Percentiles rank a stretch among this genome's conserved stretches.
Conservation (phyloP, 2,329 filamentous ascomycete species). For the Aspergillus japonicus region DNA sequence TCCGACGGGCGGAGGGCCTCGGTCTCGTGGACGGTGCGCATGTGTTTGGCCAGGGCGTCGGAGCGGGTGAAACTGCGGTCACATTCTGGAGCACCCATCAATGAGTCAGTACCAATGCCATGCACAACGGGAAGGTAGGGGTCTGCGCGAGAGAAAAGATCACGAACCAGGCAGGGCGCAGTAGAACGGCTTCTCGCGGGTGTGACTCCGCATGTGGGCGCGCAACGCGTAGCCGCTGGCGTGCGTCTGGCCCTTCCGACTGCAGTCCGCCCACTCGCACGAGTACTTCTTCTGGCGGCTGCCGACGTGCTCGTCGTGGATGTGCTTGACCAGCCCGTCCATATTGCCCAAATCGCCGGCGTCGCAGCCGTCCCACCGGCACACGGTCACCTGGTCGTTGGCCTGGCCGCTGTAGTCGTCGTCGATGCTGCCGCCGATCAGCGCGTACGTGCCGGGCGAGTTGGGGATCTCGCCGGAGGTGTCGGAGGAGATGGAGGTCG, state of each 20-base stretch:
- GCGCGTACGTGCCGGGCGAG: slow-evolving; percentile 57
- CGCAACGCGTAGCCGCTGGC: slow-evolving; percentile 94
- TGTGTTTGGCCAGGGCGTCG: slow-evolving; percentile 94
- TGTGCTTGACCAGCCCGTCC: slow-evolving; percentile 77
- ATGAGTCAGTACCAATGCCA: neutral
- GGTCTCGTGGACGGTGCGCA: slow-evolving; percentile 97
- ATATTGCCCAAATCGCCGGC: slow-evolving; percentile 73
- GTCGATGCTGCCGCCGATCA: slow-evolving; percentile 43
- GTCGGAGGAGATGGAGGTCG: slow-evolving; percentile 80
- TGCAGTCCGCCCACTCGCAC: slow-evolving; percentile 95
- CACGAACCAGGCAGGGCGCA: slow-evolving; percentile 82
- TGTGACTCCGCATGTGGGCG: slow-evolving; percentile 97
- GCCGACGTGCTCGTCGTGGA: slow-evolving; percentile 92
- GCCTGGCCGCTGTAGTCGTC: slow-evolving; percentile 68
- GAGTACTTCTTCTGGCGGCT: slow-evolving; percentile 93
- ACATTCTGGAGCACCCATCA: slow-evolving; percentile 64
- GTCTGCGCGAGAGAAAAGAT: too few relatives aligned
- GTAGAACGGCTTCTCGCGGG: slow-evolving; percentile 96
- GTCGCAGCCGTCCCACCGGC: slow-evolving; percentile 73
- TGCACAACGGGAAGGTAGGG: neutral
- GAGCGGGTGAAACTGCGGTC: slow-evolving; percentile 95
- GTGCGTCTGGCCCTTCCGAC: slow-evolving; percentile 83
- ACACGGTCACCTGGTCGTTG: slow-evolving; percentile 74
- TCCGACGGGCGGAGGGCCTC: slow-evolving; percentile 77
- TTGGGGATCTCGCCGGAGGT: slow-evolving; percentile 81